Percentiles rank a stretch among this genome's conserved stretches.
phyloP scores from a whole-genome alignment of 139 green algal species.

The Chlamydomonas schloesseri region DNA sequence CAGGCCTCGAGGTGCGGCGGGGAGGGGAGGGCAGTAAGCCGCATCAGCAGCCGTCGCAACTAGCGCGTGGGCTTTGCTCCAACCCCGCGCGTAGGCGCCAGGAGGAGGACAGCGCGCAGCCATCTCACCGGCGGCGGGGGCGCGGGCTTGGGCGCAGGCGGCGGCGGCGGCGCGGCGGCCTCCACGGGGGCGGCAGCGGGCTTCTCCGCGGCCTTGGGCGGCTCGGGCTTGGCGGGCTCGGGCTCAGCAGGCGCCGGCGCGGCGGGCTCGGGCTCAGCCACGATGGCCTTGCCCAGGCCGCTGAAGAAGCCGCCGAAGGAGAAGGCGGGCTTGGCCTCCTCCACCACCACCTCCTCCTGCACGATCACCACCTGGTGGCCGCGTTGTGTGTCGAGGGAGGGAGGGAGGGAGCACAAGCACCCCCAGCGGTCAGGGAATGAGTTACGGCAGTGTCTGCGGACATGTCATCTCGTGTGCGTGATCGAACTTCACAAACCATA shows the following conservation, averaged over 20 bases:
- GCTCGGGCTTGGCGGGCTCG: neutral
- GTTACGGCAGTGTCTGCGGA: too few species aligned
- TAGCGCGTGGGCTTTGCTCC: too few species aligned
- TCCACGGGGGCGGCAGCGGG: neutral
- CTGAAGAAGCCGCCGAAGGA: conserved; percentile 16
- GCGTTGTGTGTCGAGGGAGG: too few species aligned
- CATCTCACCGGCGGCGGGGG: neutral
- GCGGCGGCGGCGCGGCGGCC: neutral
- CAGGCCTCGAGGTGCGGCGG: too few species aligned
- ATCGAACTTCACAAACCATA: too few species aligned
- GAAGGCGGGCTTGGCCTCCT: conserved; percentile 30
- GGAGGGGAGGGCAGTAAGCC: too few species aligned
- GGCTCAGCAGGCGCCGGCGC: conserved; percentile 5
- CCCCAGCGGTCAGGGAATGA: too few species aligned
- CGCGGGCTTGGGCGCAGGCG: neutral
- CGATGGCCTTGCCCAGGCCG: neutral
- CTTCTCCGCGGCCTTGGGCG: neutral
- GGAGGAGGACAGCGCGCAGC: too few species aligned
- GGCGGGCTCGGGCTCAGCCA: neutral
- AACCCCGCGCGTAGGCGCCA: too few species aligned
- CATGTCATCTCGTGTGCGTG: too few species aligned
- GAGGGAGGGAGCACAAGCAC: too few species aligned
- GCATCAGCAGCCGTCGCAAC: too few species aligned
- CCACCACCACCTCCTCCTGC: neutral
- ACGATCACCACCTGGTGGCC: neutral